phyloP scores from a whole-genome alignment of 1,139 yeast species.

The Scheffersomyces lignicola region DNA sequence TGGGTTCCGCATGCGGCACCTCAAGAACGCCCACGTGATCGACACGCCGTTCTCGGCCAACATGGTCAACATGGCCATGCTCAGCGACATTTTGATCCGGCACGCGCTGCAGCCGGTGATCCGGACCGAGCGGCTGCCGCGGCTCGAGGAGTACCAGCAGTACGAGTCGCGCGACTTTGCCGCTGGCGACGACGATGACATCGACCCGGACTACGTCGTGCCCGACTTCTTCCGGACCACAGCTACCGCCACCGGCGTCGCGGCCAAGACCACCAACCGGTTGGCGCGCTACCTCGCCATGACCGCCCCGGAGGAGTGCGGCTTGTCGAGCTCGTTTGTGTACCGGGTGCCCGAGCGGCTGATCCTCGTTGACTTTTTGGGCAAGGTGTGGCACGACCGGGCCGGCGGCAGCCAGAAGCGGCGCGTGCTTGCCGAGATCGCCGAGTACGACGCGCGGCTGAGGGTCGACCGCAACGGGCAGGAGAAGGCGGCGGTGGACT shows the following conservation, averaged over 20 bases:
- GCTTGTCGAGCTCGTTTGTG: slow-evolving; percentile 40
- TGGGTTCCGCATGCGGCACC: slow-evolving; percentile 40
- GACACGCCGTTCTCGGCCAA: slow-evolving; percentile 48
- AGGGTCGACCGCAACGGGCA: slow-evolving; percentile 20
- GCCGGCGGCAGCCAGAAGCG: slow-evolving; percentile 22
- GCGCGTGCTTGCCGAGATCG: slow-evolving; percentile 23
- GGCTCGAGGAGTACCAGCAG: slow-evolving; percentile 32
- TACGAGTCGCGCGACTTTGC: slow-evolving; percentile 28
- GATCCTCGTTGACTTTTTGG: slow-evolving; percentile 72
- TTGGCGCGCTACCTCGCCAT: slow-evolving; percentile 40
- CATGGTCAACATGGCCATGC: slow-evolving; percentile 37
- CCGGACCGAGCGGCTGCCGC: slow-evolving; percentile 20
- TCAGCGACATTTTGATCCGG: slow-evolving; percentile 62
- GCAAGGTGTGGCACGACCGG: slow-evolving; percentile 39
- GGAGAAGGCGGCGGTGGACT: slow-evolving; percentile 26
- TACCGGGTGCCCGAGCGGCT: slow-evolving; percentile 73
- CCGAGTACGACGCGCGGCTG: slow-evolving; percentile 20
- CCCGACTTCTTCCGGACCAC: slow-evolving; percentile 48
- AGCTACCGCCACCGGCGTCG: slow-evolving; percentile 43
- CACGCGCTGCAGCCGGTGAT: slow-evolving; percentile 66
- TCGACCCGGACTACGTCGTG: slow-evolving; percentile 24
- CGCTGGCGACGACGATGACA: slow-evolving; percentile 22
- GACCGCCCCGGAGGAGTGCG: slow-evolving; percentile 28
- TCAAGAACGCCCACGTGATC: slow-evolving; percentile 53
- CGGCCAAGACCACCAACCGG: slow-evolving; percentile 40